These are phyloP conservation scores for Knufia fluminis DNA, from an alignment of 2,329 filamentous ascomycete species.

Conservation along the genomic window DNA sequence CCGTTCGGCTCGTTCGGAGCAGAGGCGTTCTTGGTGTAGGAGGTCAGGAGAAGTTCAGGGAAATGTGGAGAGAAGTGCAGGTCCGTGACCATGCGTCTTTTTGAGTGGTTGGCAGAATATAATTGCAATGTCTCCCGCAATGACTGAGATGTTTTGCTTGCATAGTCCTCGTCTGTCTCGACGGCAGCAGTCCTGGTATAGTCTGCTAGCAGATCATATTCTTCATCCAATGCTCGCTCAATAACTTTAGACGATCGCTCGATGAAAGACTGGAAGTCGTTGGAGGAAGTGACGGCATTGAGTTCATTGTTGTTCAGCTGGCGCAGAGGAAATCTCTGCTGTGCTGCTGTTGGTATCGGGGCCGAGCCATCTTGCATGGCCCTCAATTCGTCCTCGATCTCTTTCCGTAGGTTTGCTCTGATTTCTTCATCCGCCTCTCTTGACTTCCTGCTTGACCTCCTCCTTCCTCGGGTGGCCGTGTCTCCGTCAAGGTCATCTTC, in stretches of 20 bases:
- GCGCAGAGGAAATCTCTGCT: slow-evolving; percentile 62
- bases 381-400: slow-evolving; percentile 87
- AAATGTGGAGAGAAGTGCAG: slow-evolving; percentile 87
- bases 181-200: slow-evolving; percentile 72
- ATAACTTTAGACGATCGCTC: slow-evolving; percentile 95
- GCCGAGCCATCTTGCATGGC: slow-evolving; percentile 46
- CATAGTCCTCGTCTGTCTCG: slow-evolving; percentile 52
- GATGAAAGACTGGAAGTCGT: slow-evolving; percentile 90
- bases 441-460: slow-evolving; percentile 68
- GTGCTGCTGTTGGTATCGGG: slow-evolving; percentile 33
- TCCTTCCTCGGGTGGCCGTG: slow-evolving; percentile 49
- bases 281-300: slow-evolving; percentile 78
- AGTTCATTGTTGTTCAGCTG: slow-evolving; percentile 77
- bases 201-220: slow-evolving; percentile 92
- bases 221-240: slow-evolving; percentile 83
- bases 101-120: slow-evolving; percentile 90
- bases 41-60: slow-evolving; percentile 81
- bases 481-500: slow-evolving; percentile 56
- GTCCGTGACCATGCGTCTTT: slow-evolving; percentile 93
- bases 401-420: slow-evolving; percentile 69
- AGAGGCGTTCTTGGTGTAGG: slow-evolving; percentile 94
- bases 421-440: slow-evolving; percentile 82
- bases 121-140: slow-evolving; percentile 81
- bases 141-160: slow-evolving; percentile 22
- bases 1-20: slow-evolving; percentile 90